A percentile compares a stretch with the other conserved stretches of the same genome.
Conservation (phyloP, 768 basidiomycete species). For the Aureoboletus auriporus region DNA sequence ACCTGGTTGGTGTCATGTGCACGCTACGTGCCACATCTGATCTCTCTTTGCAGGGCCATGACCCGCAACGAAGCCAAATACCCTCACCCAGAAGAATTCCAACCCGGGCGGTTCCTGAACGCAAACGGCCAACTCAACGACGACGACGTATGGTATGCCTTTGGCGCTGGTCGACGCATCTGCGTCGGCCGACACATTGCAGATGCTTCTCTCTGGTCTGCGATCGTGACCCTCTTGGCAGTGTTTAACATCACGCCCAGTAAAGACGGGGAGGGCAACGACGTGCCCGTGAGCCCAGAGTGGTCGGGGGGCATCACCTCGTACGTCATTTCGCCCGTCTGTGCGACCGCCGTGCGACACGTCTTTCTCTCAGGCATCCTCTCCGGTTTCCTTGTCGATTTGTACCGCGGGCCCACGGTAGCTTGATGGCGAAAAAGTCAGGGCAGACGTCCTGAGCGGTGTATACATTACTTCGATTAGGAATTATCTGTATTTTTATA, state of each 20-base stretch:
- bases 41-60: conserved; percentile 21
- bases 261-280: conserved; percentile 22
- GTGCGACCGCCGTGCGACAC: no score
- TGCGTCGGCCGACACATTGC: conserved; percentile 42
- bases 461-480: no score
- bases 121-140: conserved; percentile 19
- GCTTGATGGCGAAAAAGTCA: conserved; percentile 15
- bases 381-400: conserved; percentile 22
- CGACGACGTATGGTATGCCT: conserved; percentile 29
- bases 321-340: conserved; percentile 11
- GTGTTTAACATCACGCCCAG: conserved; percentile 32
- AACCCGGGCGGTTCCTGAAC: conserved; percentile 33
- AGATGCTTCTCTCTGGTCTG: conserved; percentile 36
- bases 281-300: conserved; percentile 17
- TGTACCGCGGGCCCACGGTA: conserved; percentile 19
- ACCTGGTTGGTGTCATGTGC: conserved; percentile 13
- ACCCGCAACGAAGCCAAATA: conserved; percentile 34
- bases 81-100: conserved; percentile 30
- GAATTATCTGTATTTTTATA: no score
- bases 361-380: conserved; percentile 16
- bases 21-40: background rate
- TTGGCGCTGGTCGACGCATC: conserved; percentile 36
- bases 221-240: conserved; percentile 32
- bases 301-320: conserved; percentile 26
- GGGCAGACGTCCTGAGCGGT: conserved; percentile 15